These are phyloP conservation scores for Melanopsichium pennsylvanicum DNA, from an alignment of 1,284 basidiomycete species.

Conservation along the genomic window DNA sequence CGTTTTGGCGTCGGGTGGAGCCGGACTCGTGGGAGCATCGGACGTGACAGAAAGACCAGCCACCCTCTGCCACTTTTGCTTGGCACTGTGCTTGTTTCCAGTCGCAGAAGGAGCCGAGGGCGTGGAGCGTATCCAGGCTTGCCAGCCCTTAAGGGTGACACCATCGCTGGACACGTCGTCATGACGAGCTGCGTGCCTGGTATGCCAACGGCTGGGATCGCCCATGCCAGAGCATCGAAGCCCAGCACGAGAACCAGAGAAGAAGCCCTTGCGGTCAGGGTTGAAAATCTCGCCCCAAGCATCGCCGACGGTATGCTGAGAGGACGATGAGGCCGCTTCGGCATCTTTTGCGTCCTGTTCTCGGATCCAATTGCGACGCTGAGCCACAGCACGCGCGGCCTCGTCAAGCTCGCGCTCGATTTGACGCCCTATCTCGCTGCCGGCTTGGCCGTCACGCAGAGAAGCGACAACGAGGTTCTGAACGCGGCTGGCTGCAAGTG, in stretches of 20 bases:
- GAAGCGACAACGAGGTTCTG: slow-evolving; percentile 26
- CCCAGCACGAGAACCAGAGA: slow-evolving; percentile 20
- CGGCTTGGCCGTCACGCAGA: slow-evolving; percentile 25
- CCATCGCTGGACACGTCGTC: slow-evolving; percentile 14
- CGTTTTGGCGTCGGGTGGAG: too few relatives aligned
- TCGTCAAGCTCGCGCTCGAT: slow-evolving; percentile 39
- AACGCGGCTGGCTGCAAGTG: slow-evolving; percentile 24
- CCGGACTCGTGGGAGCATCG: too few relatives aligned
- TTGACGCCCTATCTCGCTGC: slow-evolving; percentile 23
- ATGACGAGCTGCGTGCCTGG: slow-evolving; percentile 2
- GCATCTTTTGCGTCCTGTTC: slow-evolving; percentile 25
- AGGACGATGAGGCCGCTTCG: neutral
- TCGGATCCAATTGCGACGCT: slow-evolving; percentile 26
- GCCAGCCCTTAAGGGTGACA: neutral
- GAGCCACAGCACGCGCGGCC: slow-evolving; percentile 22
- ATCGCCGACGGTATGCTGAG: slow-evolving; percentile 5
- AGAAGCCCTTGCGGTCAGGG: slow-evolving; percentile 13
- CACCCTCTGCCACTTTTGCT: slow-evolving; percentile 34
- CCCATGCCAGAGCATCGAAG: slow-evolving; percentile 13
- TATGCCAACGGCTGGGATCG: slow-evolving; percentile 5
- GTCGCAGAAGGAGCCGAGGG: neutral
- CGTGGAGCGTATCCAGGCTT: slow-evolving; percentile 2
- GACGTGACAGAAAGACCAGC: slow-evolving; percentile 8
- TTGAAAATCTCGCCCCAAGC: slow-evolving; percentile 18
- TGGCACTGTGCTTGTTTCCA: slow-evolving; percentile 5